Evolutionary conservation across 2,329 filamentous ascomycete genomes (phyloP).

Genomic region (Colletotrichum aenigma): DNA sequence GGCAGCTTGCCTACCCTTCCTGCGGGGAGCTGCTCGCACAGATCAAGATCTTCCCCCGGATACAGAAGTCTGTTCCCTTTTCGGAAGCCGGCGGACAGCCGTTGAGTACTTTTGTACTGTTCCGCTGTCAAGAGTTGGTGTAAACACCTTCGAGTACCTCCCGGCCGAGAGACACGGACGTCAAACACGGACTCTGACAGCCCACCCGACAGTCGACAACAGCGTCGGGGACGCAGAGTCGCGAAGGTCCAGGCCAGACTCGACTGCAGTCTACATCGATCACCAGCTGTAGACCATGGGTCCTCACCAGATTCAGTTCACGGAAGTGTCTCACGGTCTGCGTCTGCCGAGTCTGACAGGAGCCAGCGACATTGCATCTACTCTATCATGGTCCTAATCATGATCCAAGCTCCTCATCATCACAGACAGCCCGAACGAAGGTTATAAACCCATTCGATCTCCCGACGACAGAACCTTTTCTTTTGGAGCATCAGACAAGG

Average conservation of each 20-base stretch:
- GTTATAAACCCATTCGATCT: conserved; percentile 17
- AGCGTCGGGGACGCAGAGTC: conserved; percentile 11
- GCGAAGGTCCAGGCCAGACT: background rate
- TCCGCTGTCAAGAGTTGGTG: background rate
- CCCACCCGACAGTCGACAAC: background rate
- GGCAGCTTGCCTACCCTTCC: background rate
- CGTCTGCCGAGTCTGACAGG: background rate
- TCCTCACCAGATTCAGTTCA: background rate
- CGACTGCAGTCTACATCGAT: background rate
- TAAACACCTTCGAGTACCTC: background rate
- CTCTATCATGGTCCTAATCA: background rate
- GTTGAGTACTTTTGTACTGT: background rate
- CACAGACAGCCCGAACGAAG: background rate
- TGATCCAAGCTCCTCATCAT: background rate
- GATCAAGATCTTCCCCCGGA: background rate
- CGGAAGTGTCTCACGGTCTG: conserved; percentile 4
- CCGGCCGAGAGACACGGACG: background rate
- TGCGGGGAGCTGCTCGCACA: conserved; percentile 1
- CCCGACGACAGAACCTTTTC: background rate
- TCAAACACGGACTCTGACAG: background rate
- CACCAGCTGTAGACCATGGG: background rate
- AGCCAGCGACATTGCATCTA: background rate
- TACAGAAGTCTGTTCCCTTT: background rate
- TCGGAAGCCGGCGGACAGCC: background rate
- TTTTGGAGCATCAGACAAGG: conserved; percentile 12